Evolutionary conservation across 148 eudicot species (phyloP), one percentile per base, ranked within the genome.

Genomic region (Spergularia marina): DNA sequence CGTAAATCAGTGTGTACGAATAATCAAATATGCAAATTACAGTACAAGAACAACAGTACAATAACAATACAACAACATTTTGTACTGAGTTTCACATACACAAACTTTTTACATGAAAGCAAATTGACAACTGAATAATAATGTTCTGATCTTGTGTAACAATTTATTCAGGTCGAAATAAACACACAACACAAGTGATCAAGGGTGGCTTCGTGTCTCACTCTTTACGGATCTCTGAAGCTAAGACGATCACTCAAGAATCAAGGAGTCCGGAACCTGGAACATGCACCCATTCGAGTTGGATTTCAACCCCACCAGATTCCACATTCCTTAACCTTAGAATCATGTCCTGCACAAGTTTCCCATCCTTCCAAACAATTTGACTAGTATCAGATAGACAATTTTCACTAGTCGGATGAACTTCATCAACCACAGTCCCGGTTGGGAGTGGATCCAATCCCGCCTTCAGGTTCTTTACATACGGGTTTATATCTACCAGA

Each of bases 311-410:
- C 75, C 90, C 82, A 6, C 98, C 98, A 16, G 84, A 70, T 68
- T 79, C 82, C 6, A 81, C 91, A 20, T 87, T 75, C 54, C 74
- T 82, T 67, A 92, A 65, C 68, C 83, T 81, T 1, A 92, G 89
- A 74, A 20, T 14, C 95, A 92, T 87, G 73, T 87, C 81, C 74
- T 92, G 96, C 5, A 77, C 73, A 54, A 90, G 64, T 61, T 87
- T 92, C 7, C 96, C 93, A n/a, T 89, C 81, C 62, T 74, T 76
- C 88, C 89, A 90, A 30, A 85, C 56, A 7, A 92, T 65, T 63
- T 76, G 75, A 81, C 98, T 92, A 72, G 81, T 90, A 1, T 86
- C 85, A 3, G 87, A 77, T n/a, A 90, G 55, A 79, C 80, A 90
- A 63, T 92, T 92, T 16, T 75, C 68, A 54, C 66, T 74, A 71